Conservation (phyloP, 177 flowering plant species). For the Tripterygium wilfordii region DNA sequence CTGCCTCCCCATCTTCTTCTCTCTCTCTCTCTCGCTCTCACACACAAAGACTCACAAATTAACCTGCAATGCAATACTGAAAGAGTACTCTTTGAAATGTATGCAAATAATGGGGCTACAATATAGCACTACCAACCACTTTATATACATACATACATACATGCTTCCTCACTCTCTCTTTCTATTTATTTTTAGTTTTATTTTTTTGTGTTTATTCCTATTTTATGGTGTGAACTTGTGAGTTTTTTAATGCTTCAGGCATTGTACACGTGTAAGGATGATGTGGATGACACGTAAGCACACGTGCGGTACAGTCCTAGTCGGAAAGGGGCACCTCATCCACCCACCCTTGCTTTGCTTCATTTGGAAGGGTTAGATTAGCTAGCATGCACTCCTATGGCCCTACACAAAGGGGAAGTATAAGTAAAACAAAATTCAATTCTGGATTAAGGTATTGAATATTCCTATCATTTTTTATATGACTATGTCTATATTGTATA, state of each 20-base stretch:
- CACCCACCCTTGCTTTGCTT: constrained; percentile 31
- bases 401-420: too few species aligned
- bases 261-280: constrained; percentile 24
- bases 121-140: too few species aligned
- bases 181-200: neutral
- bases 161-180: too few species aligned
- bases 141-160: too few species aligned
- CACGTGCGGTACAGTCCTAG: constrained; percentile 29
- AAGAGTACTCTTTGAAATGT: neutral
- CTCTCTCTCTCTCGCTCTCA: neutral
- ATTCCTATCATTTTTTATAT: too few species aligned
- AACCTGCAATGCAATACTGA: neutral
- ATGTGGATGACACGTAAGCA: constrained; percentile 13
- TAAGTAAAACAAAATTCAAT: too few species aligned
- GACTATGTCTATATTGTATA: too few species aligned
- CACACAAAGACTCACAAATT: neutral
- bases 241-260: neutral
- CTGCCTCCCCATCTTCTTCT: constrained; percentile 57
- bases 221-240: neutral
- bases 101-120: too few species aligned
- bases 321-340: constrained; percentile 45
- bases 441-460: too few species aligned
- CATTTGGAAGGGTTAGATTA: constrained; percentile 26
- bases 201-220: neutral
- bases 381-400: too few species aligned